These are phyloP conservation scores for Exophiala lecanii-corni DNA, from an alignment of 2,329 filamentous ascomycete genomes.

Conservation along the genomic window DNA sequence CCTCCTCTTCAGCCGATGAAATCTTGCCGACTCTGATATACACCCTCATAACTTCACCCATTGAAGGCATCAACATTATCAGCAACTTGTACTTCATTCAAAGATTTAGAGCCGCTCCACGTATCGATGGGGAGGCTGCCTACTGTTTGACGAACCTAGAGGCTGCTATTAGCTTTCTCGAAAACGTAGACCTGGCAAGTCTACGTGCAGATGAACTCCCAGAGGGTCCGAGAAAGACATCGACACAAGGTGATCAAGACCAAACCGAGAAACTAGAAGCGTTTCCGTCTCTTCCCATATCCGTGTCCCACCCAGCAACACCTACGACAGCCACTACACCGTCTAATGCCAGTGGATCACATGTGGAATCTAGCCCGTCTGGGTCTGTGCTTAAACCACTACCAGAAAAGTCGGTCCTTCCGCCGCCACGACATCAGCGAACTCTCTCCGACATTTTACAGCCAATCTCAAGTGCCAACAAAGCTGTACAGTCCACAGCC, in stretches of 20 bases:
- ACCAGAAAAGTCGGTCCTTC: conserved; percentile 16
- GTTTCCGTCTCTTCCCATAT: conserved; percentile 26
- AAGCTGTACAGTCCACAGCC: conserved; percentile 79
- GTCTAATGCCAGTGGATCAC: conserved; percentile 29
- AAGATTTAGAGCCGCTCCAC: conserved; percentile 76
- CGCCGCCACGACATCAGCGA: conserved; percentile 57
- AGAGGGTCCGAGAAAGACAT: conserved; percentile 59
- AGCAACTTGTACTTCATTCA: conserved; percentile 96
- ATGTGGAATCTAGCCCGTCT: conserved; percentile 22
- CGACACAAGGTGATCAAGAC: conserved; percentile 42
- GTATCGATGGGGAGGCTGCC: conserved; percentile 87
- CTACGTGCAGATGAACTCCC: conserved; percentile 74
- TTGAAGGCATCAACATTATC: conserved; percentile 79
- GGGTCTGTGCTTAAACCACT: conserved; percentile 25
- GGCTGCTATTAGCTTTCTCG: conserved; percentile 86
- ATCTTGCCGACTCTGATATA: conserved; percentile 97
- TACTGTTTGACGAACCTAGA: conserved; percentile 97
- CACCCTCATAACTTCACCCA: conserved; percentile 83
- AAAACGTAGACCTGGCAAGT: conserved; percentile 90
- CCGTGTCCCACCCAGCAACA: conserved; percentile 8
- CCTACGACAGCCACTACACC: conserved; percentile 17
- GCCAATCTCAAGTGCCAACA: conserved; percentile 74
- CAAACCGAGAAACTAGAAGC: conserved; percentile 27
- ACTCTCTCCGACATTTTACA: conserved; percentile 82
- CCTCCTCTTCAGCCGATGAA: conserved; percentile 88